Conservation (phyloP, 345 rosid species). For the Eucalyptus brandiana region DNA sequence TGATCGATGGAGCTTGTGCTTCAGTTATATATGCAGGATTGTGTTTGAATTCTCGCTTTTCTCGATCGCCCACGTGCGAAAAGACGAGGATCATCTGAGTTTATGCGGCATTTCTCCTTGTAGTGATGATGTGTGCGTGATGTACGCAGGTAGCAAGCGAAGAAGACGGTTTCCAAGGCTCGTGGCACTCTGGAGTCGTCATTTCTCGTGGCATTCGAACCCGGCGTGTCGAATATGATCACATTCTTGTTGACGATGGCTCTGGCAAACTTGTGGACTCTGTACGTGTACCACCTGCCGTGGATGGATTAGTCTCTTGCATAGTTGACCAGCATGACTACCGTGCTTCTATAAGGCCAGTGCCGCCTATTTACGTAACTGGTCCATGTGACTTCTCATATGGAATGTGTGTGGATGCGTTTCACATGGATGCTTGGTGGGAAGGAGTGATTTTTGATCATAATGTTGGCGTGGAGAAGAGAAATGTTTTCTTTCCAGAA, state of each 20-base stretch:
- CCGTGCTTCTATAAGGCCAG: conserved; percentile 47
- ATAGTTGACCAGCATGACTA: background rate
- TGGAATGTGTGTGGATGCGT: conserved; percentile 63
- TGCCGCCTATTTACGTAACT: conserved; percentile 28
- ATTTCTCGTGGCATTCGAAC: background rate
- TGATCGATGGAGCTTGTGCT: background rate
- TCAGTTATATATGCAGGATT: background rate
- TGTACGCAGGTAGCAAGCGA: conserved; percentile 42
- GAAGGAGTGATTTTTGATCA: conserved; percentile 79
- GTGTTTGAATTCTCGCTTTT: background rate
- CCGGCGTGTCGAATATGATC: conserved; percentile 31
- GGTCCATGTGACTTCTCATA: conserved; percentile 12
- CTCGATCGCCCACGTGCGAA: background rate
- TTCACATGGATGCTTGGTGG: conserved; percentile 60
- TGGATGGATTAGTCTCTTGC: conserved; percentile 8
- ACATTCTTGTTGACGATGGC: conserved; percentile 33
- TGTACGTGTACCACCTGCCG: conserved; percentile 21
- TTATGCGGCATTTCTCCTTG: background rate
- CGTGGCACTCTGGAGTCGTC: conserved; percentile 62
- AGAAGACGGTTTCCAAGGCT: conserved; percentile 74
- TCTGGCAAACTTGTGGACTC: conserved; percentile 19
- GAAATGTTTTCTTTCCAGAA: conserved; percentile 75
- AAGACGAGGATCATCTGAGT: background rate
- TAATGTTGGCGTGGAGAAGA: conserved; percentile 21
- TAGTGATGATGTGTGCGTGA: background rate